Conservation (phyloP, 2,329 filamentous ascomycete genomes). For the Pseudogymnoascus sp. region DNA sequence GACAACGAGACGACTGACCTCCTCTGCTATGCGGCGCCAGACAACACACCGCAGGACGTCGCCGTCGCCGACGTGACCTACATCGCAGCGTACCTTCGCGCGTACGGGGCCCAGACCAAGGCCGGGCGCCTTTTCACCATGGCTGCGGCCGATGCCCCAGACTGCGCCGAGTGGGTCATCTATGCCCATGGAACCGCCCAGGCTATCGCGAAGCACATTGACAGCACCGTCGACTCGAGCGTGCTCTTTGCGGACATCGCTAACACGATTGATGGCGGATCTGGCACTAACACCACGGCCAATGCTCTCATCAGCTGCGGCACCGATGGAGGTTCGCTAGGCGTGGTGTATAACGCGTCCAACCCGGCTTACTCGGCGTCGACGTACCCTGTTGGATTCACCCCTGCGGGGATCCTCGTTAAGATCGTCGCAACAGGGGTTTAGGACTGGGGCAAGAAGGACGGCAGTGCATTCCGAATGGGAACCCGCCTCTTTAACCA, state of each 20-base stretch:
- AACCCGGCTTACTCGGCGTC: constrained; percentile 15
- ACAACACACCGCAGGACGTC: constrained; percentile 13
- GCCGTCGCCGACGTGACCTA: constrained; percentile 11
- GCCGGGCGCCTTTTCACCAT: constrained; percentile 15
- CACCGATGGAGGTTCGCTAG: constrained; percentile 21
- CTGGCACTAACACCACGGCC: constrained; percentile 13
- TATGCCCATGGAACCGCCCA: constrained; percentile 11
- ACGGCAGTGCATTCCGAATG: too few species aligned
- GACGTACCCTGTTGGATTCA: not conserved
- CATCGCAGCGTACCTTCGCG: constrained; percentile 16
- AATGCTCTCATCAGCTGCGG: constrained; percentile 25
- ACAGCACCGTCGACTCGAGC: constrained; percentile 25
- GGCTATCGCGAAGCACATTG: constrained; percentile 17
- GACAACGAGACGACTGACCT: not conserved
- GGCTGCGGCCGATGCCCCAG: constrained; percentile 12
- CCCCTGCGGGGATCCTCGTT: not conserved
- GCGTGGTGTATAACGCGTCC: constrained; percentile 16
- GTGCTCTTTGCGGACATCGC: constrained; percentile 49
- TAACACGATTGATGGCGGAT: constrained; percentile 40
- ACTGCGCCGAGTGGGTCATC: constrained; percentile 21
- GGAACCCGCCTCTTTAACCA: too few species aligned
- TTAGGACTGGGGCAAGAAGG: too few species aligned
- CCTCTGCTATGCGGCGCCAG: constrained; percentile 12
- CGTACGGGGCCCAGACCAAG: constrained; percentile 14
- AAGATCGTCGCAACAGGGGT: not conserved